These are phyloP conservation scores for Cylindrotheca fusiformis DNA, from an alignment of 108 stramenopile species.

Conservation along the genomic window DNA sequence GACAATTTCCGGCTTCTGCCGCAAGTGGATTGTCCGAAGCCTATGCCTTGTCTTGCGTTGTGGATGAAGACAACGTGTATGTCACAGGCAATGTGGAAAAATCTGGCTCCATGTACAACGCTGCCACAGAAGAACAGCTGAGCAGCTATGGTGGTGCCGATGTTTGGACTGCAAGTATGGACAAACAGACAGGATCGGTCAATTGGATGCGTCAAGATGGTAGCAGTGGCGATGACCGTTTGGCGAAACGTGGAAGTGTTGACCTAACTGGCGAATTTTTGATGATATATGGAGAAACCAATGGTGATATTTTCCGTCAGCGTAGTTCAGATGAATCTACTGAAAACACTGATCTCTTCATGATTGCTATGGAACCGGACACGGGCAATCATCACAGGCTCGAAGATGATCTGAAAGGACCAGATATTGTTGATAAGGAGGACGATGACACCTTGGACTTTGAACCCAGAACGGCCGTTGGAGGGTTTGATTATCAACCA, in stretches of 20 bases:
- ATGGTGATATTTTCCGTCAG: slow-evolving; percentile 33
- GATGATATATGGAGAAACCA: slow-evolving; percentile 43
- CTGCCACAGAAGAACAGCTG: not conserved
- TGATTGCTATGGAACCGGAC: slow-evolving; percentile 8
- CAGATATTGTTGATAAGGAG: not conserved
- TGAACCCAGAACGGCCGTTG: not conserved
- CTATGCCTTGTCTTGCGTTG: slow-evolving; percentile 22
- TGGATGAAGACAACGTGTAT: slow-evolving; percentile 14
- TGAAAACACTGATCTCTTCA: slow-evolving; percentile 18
- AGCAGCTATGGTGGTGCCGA: slow-evolving; percentile 27
- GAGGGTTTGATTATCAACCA: not conserved
- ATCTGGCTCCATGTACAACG: slow-evolving; percentile 11
- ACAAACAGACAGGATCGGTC: slow-evolving; percentile 15
- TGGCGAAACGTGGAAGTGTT: slow-evolving; percentile 36
- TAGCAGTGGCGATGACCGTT: slow-evolving; percentile 22
- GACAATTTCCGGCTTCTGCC: slow-evolving; percentile 12
- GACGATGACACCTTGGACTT: not conserved
- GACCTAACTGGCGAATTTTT: slow-evolving; percentile 34
- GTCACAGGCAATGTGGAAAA: slow-evolving; percentile 26
- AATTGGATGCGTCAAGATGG: slow-evolving; percentile 44
- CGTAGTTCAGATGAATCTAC: not conserved
- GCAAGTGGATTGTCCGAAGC: not conserved
- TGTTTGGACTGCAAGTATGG: slow-evolving; percentile 27
- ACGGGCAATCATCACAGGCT: not conserved
- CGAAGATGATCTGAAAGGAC: not conserved